Evolutionary conservation across 192 early-diverging fungal genomes (phyloP).

Genomic region (Paraglomus occultum): DNA sequence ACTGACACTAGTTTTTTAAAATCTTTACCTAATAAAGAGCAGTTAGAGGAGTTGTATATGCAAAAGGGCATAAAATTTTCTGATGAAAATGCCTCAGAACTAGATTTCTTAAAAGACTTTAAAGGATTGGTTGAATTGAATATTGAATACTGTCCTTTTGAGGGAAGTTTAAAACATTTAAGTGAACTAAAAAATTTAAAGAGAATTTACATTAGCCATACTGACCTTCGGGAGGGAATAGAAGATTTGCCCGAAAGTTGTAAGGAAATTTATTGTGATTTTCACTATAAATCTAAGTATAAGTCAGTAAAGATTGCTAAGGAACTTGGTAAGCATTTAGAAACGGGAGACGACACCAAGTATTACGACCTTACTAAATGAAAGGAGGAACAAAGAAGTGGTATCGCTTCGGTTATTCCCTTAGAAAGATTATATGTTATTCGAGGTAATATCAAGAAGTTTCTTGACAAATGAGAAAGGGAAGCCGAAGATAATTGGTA

Average conservation of each 20-base stretch:
- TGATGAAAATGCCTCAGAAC: neutral
- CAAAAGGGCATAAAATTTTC: neutral
- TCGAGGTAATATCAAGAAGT: slow-evolving; percentile 14
- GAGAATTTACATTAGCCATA: neutral
- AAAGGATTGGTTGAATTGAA: neutral
- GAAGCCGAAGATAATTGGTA: neutral
- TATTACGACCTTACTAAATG: slow-evolving; percentile 17
- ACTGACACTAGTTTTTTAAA: slow-evolving; percentile 9
- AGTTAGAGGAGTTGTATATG: slow-evolving; percentile 2
- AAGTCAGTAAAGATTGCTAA: slow-evolving; percentile 5
- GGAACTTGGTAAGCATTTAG: neutral
- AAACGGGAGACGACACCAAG: neutral
- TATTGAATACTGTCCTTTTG: slow-evolving; percentile 7
- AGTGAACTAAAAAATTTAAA: neutral
- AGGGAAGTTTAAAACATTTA: neutral
- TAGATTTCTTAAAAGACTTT: slow-evolving; percentile 1
- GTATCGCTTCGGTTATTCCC: slow-evolving; percentile 11
- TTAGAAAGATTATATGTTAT: slow-evolving; percentile 22
- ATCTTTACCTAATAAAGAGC: neutral
- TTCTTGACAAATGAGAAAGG: slow-evolving; percentile 1
- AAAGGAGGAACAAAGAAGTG: neutral
- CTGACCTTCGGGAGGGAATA: neutral
- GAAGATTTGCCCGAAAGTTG: neutral
- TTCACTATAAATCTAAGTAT: neutral
- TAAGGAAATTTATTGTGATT: neutral